Evolutionary conservation across 2,329 filamentous ascomycete species (phyloP), one percentile per base, ranked within the genome.

Genomic region (Cladosporium velox): DNA sequence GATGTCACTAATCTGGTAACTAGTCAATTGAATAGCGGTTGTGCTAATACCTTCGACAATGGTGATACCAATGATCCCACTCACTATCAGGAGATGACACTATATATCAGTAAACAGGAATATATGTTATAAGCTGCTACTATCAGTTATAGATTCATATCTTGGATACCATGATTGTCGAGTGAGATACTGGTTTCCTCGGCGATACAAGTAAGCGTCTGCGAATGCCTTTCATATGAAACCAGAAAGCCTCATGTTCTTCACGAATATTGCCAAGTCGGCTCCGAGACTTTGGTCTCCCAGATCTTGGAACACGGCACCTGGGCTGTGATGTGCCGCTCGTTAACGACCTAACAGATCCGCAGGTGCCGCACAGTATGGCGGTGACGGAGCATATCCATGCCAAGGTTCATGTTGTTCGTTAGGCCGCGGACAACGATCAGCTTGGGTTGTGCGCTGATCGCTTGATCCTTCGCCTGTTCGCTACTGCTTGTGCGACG

Each of bases 401-500:
- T 47, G 41, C 41, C 41, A 47, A 47, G 41, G 41, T 30, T 30
- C 28, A 30, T 30, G 28, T 12, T 21, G 41, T 47, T 47, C 21
- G 41, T 47, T 12, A 21, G n/a, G 41, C 41, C 41, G 41, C 41
- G 41, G n/a, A 47, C n/a, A 47, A 47, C 41, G 21, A 5, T 4
- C 10, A 47, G n/a, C 14, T 21, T 12, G 41, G 41, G 41, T 30
- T 30, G 51, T 54, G 51, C 51, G 28, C 28, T 54, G 51, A 18
- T 28, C n/a, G 7, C 51, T 54, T 54, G 51, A 57, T 57, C 54
- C 54, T 57, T 57, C 54, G 54, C 30, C n/a, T 34, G n/a, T 11
- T 52, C 49, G 15, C 49, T 24, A 26, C 49, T 28, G 26, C 49
- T 3, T 26, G 49, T 30, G 28, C 28, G 15, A 55, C 30, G 24